These are phyloP conservation scores for Sporothrix humicola DNA, from an alignment of 2,329 filamentous ascomycete species.

Conservation along the genomic window DNA sequence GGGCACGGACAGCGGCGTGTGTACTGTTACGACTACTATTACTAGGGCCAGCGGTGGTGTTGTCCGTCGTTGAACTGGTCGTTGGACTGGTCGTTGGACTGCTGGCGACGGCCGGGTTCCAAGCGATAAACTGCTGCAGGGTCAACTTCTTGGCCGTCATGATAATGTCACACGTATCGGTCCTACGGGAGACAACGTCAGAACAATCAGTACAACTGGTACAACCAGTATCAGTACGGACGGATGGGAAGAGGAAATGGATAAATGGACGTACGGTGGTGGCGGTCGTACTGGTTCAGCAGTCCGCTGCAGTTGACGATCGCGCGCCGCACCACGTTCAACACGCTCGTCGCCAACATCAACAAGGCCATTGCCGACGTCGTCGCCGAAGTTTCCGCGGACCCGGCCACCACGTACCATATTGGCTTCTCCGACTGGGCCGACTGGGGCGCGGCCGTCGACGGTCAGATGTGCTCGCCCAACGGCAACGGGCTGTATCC, in stretches of 20 bases:
- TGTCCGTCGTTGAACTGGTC: no score
- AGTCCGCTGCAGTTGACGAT: constrained; percentile 13
- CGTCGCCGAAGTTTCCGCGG: constrained; percentile 38
- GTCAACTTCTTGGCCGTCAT: constrained; percentile 6
- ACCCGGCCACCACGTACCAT: constrained; percentile 37
- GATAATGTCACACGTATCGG: constrained; percentile 26
- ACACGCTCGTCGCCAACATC: constrained; percentile 40
- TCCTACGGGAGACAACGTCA: not conserved
- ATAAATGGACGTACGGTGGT: constrained; percentile 10
- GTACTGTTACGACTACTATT: not conserved
- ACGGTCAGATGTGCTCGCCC: constrained; percentile 45
- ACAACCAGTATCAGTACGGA: not conserved
- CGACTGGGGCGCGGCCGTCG: constrained; percentile 41
- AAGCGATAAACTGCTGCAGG: constrained; percentile 6
- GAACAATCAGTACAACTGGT: not conserved
- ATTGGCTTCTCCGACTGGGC: constrained; percentile 44
- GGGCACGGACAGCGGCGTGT: not conserved
- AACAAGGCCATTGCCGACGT: constrained; percentile 43
- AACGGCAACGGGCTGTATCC: constrained; percentile 40
- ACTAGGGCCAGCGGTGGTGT: not conserved
- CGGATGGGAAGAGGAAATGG: not conserved
- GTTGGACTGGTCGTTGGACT: not conserved
- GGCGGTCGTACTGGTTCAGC: constrained; percentile 19
- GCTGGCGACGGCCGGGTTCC: constrained; percentile 13
- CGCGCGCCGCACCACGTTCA: constrained; percentile 44